Base-by-base conservation (phyloP, 345 rosid species). In the Theobroma cacao region DNA sequence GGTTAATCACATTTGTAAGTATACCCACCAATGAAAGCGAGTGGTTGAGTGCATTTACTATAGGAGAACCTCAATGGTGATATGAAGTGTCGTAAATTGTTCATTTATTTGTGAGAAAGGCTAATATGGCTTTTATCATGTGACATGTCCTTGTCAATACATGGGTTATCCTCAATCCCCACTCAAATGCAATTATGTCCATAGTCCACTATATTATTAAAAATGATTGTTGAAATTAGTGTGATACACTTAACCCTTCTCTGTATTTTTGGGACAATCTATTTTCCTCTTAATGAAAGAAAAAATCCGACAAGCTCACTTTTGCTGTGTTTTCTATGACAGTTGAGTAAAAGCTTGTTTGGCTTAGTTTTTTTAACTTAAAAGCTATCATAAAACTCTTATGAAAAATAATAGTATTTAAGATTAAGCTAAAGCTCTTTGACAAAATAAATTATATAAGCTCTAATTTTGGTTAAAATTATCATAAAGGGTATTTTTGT, bases 131-230 rank as follows among this genome's bases (percentile, higher is more conserved):
- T 47, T 38, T 12, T 30, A 62, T 18, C 66, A 60, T 52, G n/a
- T n/a, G n/a, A n/a, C n/a, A n/a, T n/a, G 26, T 33, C 45, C 24
- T 62, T 68, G 74, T 62, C 79, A 83, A 24, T 77, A 75, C 65
- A 43, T 53, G 43, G 69, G 50, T 18, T 30, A n/a, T n/a, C n/a
- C n/a, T n/a, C n/a, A n/a, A 48, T 45, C 62, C 78, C 64, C 69
- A 62, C 83, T 11, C 24, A 48, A 43, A 11, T 62, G 15, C 50
- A 24, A 55, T 58, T 58, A 52, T 45, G 38, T 66, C 67, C 58
- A 64, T 75, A 56, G 26, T 74, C 76, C 71, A 36, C 33, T 48
- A 75, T 12, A n/a, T n/a, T n/a, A n/a, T 63, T 34, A 59, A 63
- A 74, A 67, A 69, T 55, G 70, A 75, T 58, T 47, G 28, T 22